Percentiles rank a stretch among this genome's conserved stretches.
Conservation (phyloP, 2,329 filamentous ascomycete species). For the Paraphaeosphaeria sporulosa region DNA sequence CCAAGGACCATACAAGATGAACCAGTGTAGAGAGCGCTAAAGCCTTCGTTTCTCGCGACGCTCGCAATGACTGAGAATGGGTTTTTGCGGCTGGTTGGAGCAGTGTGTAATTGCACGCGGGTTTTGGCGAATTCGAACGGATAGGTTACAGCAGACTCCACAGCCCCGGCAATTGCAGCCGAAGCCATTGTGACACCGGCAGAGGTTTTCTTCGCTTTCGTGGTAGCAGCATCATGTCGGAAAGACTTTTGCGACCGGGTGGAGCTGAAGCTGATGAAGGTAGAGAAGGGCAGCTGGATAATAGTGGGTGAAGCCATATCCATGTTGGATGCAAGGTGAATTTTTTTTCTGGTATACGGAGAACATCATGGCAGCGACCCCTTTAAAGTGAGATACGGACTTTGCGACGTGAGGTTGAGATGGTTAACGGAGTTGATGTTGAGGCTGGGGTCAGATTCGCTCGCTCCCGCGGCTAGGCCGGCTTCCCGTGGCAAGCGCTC, state of each 20-base stretch:
- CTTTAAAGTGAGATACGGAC: not conserved
- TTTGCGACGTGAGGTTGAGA: not conserved
- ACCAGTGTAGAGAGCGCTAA: conserved; percentile 42
- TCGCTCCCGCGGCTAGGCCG: not conserved
- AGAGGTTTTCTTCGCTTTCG: conserved; percentile 14
- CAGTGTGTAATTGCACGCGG: conserved; percentile 35
- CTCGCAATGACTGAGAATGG: conserved; percentile 32
- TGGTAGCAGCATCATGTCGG: not conserved
- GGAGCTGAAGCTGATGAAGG: conserved; percentile 3
- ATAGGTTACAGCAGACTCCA: conserved; percentile 60
- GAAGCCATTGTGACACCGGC: conserved; percentile 53
- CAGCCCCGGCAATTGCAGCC: conserved; percentile 61
- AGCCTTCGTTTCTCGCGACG: conserved; percentile 29
- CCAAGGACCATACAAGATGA: conserved; percentile 33
- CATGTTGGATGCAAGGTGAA: not conserved
- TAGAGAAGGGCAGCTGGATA: not conserved
- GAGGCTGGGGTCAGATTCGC: conserved; percentile 6
- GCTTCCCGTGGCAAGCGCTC: conserved; percentile 1
- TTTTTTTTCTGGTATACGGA: not conserved
- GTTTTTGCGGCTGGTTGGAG: conserved; percentile 20
- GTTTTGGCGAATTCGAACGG: conserved; percentile 48
- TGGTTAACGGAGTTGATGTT: conserved; percentile 2
- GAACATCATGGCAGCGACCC: not conserved
- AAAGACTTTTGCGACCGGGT: conserved; percentile 2
- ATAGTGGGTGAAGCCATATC: conserved; percentile 5